Conservation (phyloP, 73 alveolate genomes). For the Paramecium sexaurelia region DNA sequence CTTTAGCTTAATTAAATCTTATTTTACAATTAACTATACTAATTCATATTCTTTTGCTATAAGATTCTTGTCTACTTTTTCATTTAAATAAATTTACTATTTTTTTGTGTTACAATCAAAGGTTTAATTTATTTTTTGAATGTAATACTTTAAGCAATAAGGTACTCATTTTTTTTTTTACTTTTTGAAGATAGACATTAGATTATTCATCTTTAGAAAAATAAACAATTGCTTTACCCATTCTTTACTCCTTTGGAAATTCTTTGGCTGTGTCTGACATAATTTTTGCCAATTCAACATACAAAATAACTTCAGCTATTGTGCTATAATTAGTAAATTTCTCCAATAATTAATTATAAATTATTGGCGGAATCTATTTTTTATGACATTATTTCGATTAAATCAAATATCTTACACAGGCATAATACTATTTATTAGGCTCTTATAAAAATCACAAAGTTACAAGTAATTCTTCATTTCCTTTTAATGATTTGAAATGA, state of each 20-base stretch:
- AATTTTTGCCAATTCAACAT: background rate
- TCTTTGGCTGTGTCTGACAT: background rate
- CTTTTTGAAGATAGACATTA: background rate
- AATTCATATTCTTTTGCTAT: background rate
- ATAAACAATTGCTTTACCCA: background rate
- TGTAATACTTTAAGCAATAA: background rate
- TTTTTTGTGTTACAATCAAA: background rate
- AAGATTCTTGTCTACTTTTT: background rate
- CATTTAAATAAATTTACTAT: background rate
- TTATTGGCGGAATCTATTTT: constrained; percentile 9
- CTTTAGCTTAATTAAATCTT: background rate
- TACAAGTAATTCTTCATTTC: background rate
- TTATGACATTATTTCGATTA: background rate
- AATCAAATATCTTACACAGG: background rate
- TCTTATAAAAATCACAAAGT: background rate
- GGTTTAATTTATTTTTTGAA: background rate
- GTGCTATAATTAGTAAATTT: background rate
- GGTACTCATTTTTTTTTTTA: background rate
- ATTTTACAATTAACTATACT: background rate
- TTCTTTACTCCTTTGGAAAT: background rate
- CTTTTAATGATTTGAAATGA: background rate
- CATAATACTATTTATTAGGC: background rate
- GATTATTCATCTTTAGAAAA: background rate
- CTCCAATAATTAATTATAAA: background rate
- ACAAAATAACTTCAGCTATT: background rate